Percentiles rank a stretch among this genome's conserved stretches.
Conservation (phyloP, 2,329 filamentous ascomycete species). For the Talaromyces sp. region DNA sequence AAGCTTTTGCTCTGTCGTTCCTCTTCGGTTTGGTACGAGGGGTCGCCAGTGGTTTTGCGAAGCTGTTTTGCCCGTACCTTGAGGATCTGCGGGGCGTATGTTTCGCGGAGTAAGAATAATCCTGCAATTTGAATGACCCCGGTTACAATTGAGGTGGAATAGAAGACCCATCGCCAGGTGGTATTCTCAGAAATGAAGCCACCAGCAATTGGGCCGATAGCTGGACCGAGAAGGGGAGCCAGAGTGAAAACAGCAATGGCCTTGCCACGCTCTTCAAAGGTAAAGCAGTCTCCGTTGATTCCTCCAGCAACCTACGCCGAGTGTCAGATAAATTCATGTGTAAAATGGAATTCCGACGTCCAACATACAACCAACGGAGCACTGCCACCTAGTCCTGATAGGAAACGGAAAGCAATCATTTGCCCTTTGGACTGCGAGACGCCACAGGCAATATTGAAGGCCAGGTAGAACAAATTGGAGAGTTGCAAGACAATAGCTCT, state of each 20-base stretch:
- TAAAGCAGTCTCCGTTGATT: conserved; percentile 53
- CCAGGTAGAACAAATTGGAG: neutral
- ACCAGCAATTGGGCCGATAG: conserved; percentile 57
- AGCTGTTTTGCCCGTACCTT: neutral
- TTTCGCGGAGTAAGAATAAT: conserved; percentile 37
- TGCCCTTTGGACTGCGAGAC: conserved; percentile 45
- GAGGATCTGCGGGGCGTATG: neutral
- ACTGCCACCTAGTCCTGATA: conserved; percentile 55
- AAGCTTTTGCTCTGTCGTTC: neutral
- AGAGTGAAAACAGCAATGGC: conserved; percentile 50
- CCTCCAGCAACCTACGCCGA: conserved; percentile 41
- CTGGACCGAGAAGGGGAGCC: conserved; percentile 56
- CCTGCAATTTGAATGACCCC: conserved; percentile 49
- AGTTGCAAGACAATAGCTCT: neutral
- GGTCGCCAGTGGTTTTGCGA: neutral
- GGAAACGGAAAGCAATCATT: conserved; percentile 54
- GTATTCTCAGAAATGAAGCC: conserved; percentile 58
- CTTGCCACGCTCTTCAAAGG: conserved; percentile 49
- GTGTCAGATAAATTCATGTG: neutral
- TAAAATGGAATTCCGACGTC: neutral
- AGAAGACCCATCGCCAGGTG: conserved; percentile 72
- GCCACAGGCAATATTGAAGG: neutral
- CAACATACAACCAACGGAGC: conserved; percentile 46
- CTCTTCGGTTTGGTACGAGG: neutral
- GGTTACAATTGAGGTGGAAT: conserved; percentile 58